Evolutionary conservation across 1,284 basidiomycete genomes (phyloP).

Genomic region (Termitomyces sp.): DNA sequence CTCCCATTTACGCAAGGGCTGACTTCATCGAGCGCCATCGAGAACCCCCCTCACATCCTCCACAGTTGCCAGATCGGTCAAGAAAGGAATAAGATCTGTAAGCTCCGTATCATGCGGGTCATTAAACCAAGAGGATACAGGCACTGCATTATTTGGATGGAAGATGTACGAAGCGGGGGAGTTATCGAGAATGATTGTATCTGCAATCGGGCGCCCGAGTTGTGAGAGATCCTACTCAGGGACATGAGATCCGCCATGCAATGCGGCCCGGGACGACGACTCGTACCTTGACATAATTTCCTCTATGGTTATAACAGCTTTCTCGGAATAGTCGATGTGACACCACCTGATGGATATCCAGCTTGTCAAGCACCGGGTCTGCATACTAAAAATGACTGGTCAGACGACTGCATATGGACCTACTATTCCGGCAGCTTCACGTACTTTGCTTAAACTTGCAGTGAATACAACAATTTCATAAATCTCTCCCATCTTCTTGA

Average conservation of each 20-base stretch:
- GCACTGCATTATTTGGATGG: slow-evolving; percentile 98
- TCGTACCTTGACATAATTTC: slow-evolving; percentile 95
- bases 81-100: slow-evolving; percentile 91
- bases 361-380: slow-evolving; percentile 95
- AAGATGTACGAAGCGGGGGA: slow-evolving; percentile 99
- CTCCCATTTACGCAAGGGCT: slow-evolving; percentile 7
- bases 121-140: slow-evolving; percentile 99
- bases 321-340: slow-evolving; percentile 97
- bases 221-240: slow-evolving; percentile 84
- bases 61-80: slow-evolving; percentile 80
- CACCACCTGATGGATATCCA: slow-evolving; percentile 90
- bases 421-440: slow-evolving; percentile 5
- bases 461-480: slow-evolving; percentile 99
- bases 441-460: slow-evolving; percentile 91
- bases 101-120: slow-evolving; percentile 97
- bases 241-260: slow-evolving; percentile 4
- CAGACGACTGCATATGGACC: slow-evolving; percentile 7
- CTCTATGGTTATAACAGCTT: slow-evolving; percentile 98
- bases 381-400: slow-evolving; percentile 68
- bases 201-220: slow-evolving; percentile 86
- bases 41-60: slow-evolving; percentile 92
- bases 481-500: slow-evolving; percentile 96
- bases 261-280: background rate
- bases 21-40: slow-evolving; percentile 68
- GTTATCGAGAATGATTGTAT: slow-evolving; percentile 98